These are phyloP conservation scores for Xylariaceae sp. DNA, from an alignment of 2,329 filamentous ascomycete genomes.

Conservation along the genomic window DNA sequence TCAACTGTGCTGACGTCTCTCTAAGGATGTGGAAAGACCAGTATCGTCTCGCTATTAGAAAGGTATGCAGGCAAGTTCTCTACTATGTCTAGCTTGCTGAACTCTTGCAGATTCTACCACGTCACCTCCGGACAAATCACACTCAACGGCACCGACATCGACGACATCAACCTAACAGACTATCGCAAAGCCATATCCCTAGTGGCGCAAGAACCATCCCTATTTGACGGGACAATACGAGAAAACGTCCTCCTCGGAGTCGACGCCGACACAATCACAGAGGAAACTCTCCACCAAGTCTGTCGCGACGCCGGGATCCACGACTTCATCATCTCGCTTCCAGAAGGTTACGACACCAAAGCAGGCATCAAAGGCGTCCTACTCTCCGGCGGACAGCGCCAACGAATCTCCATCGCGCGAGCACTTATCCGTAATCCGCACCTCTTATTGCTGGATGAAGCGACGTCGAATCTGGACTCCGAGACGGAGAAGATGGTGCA, in stretches of 20 bases:
- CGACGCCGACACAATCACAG: conserved; percentile 45
- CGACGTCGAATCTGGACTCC: conserved; percentile 63
- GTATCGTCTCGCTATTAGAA: conserved; percentile 60
- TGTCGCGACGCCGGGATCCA: conserved; percentile 61
- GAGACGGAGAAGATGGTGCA: conserved; percentile 53
- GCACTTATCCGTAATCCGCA: conserved; percentile 61
- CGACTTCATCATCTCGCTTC: conserved; percentile 63
- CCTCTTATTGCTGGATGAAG: conserved; percentile 65
- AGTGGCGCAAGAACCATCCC: conserved; percentile 67
- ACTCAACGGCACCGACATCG: conserved; percentile 57
- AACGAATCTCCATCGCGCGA: conserved; percentile 66
- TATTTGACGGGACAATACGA: conserved; percentile 57
- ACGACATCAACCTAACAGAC: conserved; percentile 49
- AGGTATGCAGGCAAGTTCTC: conserved; percentile 30
- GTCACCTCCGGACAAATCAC: conserved; percentile 58
- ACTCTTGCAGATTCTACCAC: conserved; percentile 56
- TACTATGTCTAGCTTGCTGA: conserved; percentile 2
- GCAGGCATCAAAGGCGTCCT: conserved; percentile 63
- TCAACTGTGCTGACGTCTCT: conserved; percentile 16
- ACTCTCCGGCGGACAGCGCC: conserved; percentile 64
- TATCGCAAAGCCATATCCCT: conserved; percentile 63
- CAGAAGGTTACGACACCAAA: conserved; percentile 62
- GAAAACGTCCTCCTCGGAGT: conserved; percentile 67
- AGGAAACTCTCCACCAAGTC: conserved; percentile 46
- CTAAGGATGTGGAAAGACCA: conserved; percentile 60